Base-by-base conservation (phyloP, 257 asterid species). In the Plantago major region DNA sequence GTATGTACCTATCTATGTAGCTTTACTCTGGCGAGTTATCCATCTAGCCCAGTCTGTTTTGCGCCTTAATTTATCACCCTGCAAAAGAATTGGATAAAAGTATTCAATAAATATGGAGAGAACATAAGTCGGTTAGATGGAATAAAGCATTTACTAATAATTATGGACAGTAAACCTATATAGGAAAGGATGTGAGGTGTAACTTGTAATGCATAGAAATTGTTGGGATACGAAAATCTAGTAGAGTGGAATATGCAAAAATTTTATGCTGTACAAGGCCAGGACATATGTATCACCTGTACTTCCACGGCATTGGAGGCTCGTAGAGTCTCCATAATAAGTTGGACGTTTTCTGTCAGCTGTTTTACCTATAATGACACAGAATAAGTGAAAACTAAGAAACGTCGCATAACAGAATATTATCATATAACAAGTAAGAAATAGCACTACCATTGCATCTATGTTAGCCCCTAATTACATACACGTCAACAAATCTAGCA, bases 51-150 rank as follows among this genome's bases (percentile, higher is more conserved):
- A 88, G 58, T 85, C 90, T 57, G 46, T 67, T 60, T 79, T 79
- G 61, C 82, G 65, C 68, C 96, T 81, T 49, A 88, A 65, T 66
- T 80, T 88, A 59, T 81, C 89, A 18, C 88, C 90, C 96, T 85
- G 71, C 67, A n/a, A n/a, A n/a, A 66, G 37, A 72, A 26, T 17
- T 18, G 8, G 60, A 56, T 18, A 0, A 49, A 8, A 3, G 9
- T 15, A 50, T 9, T 16, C 1, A 51, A 15, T 9, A 18, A 9
- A 19, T 18, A 6, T 7, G 11, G 37, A 6, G 7, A 3, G 5
- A 30, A 2, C 37, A 30, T 30, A 30, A 30, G 37, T 30, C 5
- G 37, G 37, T 30, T 30, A 30, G 37, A 30, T 5, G 3, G 37
- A 5, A 30, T 30, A 30, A 30, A 30, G 37, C 37, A 30, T 30